Percentiles rank a stretch among this genome's conserved stretches.
These are phyloP conservation scores for Aspergillus sclerotiicarbonarius DNA, from an alignment of 495 filamentous ascomycete genomes.

Conservation along the genomic window DNA sequence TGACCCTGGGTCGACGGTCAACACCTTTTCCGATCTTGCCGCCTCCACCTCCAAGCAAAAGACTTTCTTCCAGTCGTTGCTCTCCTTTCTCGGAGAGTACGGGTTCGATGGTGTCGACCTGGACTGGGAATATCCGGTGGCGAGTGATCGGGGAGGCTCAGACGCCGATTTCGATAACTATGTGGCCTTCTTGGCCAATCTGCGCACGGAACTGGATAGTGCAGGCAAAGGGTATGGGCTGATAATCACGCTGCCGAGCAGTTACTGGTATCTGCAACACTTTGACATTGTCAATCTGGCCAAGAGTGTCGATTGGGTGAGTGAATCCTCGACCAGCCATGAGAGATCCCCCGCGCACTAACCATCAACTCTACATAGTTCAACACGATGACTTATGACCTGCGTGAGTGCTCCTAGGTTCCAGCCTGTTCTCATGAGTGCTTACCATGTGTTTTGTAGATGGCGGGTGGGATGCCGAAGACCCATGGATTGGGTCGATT, in stretches of 20 bases:
- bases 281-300: slow-evolving; percentile 45
- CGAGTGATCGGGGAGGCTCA: slow-evolving; percentile 36
- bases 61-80: slow-evolving; percentile 40
- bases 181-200: slow-evolving; percentile 38
- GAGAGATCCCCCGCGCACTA: no score
- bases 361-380: no score
- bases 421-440: neutral
- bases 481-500: slow-evolving; percentile 16
- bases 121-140: slow-evolving; percentile 50
- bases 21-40: slow-evolving; percentile 34
- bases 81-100: slow-evolving; percentile 42
- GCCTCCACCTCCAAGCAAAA: slow-evolving; percentile 24
- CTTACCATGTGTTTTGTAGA: slow-evolving; percentile 3
- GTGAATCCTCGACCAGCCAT: no score
- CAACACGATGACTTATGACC: slow-evolving; percentile 51
- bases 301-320: slow-evolving; percentile 44
- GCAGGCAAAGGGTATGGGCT: slow-evolving; percentile 37
- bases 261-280: slow-evolving; percentile 43
- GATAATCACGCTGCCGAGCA: slow-evolving; percentile 28
- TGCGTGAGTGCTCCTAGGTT: slow-evolving; percentile 29
- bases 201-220: slow-evolving; percentile 32
- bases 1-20: slow-evolving; percentile 22
- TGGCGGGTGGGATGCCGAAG: slow-evolving; percentile 27
- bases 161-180: slow-evolving; percentile 43
- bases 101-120: slow-evolving; percentile 56